Conservation (phyloP, 345 rosid genomes). For the Corchorus olitorius region DNA sequence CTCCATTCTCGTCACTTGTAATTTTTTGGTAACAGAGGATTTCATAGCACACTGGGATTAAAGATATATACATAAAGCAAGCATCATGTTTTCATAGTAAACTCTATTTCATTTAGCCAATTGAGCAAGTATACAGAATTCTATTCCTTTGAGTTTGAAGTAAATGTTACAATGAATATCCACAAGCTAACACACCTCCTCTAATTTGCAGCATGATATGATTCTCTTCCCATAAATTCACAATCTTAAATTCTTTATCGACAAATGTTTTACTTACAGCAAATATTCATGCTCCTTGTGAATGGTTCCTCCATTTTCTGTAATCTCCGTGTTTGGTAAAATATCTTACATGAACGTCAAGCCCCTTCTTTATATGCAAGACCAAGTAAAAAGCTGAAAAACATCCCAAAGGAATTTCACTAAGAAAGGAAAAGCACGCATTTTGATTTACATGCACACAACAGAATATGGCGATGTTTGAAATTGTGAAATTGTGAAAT, state of each 20-base stretch:
- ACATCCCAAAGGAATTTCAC: background rate
- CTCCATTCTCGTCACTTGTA: too few relatives aligned
- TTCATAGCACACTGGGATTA: background rate
- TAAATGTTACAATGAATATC: background rate
- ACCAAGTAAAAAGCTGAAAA: background rate
- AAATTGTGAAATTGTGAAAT: background rate
- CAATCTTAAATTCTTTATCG: background rate
- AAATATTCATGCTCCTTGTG: background rate
- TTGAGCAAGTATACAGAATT: background rate
- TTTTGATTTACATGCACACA: background rate
- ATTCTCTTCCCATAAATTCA: background rate
- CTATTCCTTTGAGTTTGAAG: background rate
- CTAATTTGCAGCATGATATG: background rate
- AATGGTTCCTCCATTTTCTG: background rate
- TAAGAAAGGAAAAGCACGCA: background rate
- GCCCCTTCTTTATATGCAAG: background rate
- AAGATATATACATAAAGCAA: background rate
- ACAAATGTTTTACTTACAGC: background rate
- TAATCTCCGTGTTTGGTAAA: background rate
- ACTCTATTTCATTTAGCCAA: background rate
- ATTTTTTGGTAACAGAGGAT: background rate
- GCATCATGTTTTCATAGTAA: background rate
- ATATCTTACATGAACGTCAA: background rate
- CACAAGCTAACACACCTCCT: background rate
- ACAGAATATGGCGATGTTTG: background rate